These are phyloP conservation scores for Eucalyptus sp. DNA, from an alignment of 345 rosid species.

Conservation along the genomic window DNA sequence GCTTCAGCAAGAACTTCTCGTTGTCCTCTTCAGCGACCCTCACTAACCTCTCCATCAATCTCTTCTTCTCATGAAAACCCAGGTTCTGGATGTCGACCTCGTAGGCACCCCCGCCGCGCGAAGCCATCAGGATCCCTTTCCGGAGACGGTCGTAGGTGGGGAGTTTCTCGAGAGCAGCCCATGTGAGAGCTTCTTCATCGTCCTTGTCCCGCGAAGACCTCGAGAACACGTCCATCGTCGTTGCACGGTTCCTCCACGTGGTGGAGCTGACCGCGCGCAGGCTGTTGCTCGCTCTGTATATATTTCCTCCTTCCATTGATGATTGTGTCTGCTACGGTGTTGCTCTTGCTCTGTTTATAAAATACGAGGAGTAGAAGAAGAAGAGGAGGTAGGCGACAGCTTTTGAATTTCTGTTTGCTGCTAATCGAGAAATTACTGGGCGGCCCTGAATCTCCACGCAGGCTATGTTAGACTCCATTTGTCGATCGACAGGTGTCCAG, in stretches of 20 bases:
- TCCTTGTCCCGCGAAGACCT: conserved; percentile 30
- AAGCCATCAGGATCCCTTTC: conserved; percentile 21
- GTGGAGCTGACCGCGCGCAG: conserved; percentile 1
- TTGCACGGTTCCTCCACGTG: conserved; percentile 2
- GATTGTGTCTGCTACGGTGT: background rate
- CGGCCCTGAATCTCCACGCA: too few relatives aligned
- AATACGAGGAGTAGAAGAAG: background rate
- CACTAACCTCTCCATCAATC: conserved; percentile 17
- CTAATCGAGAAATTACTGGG: too few relatives aligned
- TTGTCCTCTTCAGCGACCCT: conserved; percentile 16
- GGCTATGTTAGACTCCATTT: too few relatives aligned
- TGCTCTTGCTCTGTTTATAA: background rate
- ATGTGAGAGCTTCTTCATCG: conserved; percentile 42
- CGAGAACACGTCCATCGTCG: conserved; percentile 12
- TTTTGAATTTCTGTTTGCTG: background rate
- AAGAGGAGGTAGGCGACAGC: background rate
- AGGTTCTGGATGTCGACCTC: conserved; percentile 5
- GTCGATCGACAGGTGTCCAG: too few relatives aligned
- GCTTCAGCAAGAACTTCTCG: conserved; percentile 17
- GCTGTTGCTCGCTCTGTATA: background rate
- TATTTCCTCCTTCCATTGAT: conserved; percentile 1
- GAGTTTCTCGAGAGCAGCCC: conserved; percentile 55
- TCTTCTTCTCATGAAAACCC: conserved; percentile 6
- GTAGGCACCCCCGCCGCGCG: conserved; percentile 1
- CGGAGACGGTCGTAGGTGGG: conserved; percentile 33